phyloP scores from a whole-genome alignment of 768 basidiomycete genomes.

The Megacollybia marginata region DNA sequence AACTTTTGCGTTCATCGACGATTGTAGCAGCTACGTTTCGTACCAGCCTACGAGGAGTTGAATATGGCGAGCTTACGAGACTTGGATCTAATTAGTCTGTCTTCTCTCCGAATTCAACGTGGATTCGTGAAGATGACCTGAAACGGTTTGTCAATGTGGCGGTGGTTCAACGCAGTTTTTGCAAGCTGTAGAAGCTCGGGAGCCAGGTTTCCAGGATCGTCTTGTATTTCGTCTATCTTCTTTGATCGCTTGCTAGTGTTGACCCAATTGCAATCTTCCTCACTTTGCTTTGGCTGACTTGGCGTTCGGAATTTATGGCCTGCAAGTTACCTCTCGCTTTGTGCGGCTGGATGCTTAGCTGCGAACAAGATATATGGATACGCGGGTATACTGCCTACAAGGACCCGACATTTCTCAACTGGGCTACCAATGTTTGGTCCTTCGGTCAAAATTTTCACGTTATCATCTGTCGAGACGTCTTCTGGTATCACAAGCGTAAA shows the following conservation, averaged over 20 bases:
- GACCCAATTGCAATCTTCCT: neutral
- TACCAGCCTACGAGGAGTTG: too few relatives aligned
- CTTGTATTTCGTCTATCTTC: too few relatives aligned
- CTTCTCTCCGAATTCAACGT: too few relatives aligned
- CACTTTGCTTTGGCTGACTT: neutral
- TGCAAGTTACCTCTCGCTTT: neutral
- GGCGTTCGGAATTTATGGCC: neutral
- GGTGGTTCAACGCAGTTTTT: neutral
- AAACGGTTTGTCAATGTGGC: too few relatives aligned
- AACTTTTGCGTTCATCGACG: too few relatives aligned
- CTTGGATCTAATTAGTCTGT: too few relatives aligned
- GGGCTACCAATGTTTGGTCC: constrained; percentile 6
- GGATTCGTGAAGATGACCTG: too few relatives aligned
- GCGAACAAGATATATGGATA: constrained; percentile 4
- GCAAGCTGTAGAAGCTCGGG: neutral
- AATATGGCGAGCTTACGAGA: too few relatives aligned
- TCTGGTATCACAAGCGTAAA: too few relatives aligned
- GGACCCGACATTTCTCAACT: constrained; percentile 1
- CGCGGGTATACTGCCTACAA: constrained; percentile 8
- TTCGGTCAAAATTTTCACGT: neutral
- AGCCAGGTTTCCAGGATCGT: neutral
- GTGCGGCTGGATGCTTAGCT: neutral
- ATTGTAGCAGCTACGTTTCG: too few relatives aligned
- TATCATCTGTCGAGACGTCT: neutral
- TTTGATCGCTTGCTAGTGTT: neutral